phyloP scores from a whole-genome alignment of 192 early-diverging fungal genomes.

The Martensiomyces pterosporus region DNA sequence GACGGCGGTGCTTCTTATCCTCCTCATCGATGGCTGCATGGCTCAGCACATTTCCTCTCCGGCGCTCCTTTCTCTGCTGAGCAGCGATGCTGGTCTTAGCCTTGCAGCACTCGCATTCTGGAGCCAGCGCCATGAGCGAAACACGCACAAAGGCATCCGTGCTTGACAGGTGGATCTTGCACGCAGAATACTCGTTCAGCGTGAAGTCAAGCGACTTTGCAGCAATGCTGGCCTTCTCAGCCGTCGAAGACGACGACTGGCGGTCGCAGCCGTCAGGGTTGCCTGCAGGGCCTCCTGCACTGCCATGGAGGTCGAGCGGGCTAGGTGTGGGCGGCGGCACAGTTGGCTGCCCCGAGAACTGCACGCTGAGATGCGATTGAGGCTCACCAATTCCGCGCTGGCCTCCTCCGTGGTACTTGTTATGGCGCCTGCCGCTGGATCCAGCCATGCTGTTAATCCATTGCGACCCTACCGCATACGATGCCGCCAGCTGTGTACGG shows the following conservation, averaged over 20 bases:
- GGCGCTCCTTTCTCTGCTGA: conserved; percentile 28
- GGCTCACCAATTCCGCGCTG: too few species aligned
- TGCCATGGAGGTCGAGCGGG: too few species aligned
- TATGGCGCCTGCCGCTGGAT: neutral
- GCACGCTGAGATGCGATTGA: neutral
- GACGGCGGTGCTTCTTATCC: conserved; percentile 13
- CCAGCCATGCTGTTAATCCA: neutral
- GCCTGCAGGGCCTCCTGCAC: neutral
- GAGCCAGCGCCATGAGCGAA: conserved; percentile 41
- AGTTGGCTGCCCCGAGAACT: neutral
- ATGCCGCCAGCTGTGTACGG: conserved; percentile 5
- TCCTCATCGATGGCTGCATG: too few species aligned
- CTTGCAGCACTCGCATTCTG: conserved; percentile 39
- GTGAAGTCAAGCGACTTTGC: conserved; percentile 25
- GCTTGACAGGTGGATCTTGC: conserved; percentile 32
- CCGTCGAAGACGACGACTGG: neutral
- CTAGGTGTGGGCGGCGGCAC: neutral
- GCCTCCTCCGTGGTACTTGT: neutral
- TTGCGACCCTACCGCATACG: conserved; percentile 21
- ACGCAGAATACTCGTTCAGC: conserved; percentile 33
- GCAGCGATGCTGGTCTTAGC: conserved; percentile 14
- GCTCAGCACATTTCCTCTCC: too few species aligned
- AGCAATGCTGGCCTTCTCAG: conserved; percentile 2
- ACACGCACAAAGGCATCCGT: conserved; percentile 39
- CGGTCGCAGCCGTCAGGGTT: neutral